A percentile compares a stretch with the other conserved stretches of the same genome.
Evolutionary conservation across 768 basidiomycete genomes (phyloP).

Genomic region (Mycena galopus): DNA sequence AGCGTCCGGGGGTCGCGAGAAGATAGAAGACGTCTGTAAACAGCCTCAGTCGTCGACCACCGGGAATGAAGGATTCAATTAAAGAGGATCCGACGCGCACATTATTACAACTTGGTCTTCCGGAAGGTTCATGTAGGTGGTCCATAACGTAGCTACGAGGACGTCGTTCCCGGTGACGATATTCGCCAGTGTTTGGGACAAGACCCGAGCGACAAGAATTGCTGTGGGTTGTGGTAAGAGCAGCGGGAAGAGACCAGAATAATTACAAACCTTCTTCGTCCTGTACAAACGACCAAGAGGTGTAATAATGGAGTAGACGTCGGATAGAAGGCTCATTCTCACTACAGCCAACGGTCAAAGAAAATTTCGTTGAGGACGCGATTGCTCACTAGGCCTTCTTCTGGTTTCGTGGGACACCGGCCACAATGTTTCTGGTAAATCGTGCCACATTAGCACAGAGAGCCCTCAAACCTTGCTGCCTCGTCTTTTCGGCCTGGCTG

Average conservation of each 20-base stretch:
- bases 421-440: constrained; percentile 88
- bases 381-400: constrained; percentile 74
- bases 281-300: constrained; percentile 80
- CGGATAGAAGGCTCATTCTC: constrained; percentile 80
- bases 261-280: constrained; percentile 59
- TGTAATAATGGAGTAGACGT: constrained; percentile 76
- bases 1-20: constrained; percentile 75
- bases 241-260: not conserved
- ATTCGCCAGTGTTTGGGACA: constrained; percentile 87
- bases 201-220: constrained; percentile 70
- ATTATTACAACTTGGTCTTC: constrained; percentile 83
- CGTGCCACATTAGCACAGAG: constrained; percentile 71
- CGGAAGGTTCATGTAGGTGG: constrained; percentile 71
- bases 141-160: constrained; percentile 72
- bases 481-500: constrained; percentile 32
- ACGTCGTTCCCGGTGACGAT: constrained; percentile 80
- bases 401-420: constrained; percentile 82
- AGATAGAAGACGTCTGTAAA: constrained; percentile 68
- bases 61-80: constrained; percentile 23
- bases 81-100: constrained; percentile 56
- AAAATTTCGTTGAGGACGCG: constrained; percentile 9
- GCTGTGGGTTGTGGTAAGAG: constrained; percentile 56
- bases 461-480: constrained; percentile 51
- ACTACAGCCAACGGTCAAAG: constrained; percentile 52
- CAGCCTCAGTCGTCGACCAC: constrained; percentile 30